Evolutionary conservation across 2,329 filamentous ascomycete genomes (phyloP).

Genomic region (Leptographium lundbergii): DNA sequence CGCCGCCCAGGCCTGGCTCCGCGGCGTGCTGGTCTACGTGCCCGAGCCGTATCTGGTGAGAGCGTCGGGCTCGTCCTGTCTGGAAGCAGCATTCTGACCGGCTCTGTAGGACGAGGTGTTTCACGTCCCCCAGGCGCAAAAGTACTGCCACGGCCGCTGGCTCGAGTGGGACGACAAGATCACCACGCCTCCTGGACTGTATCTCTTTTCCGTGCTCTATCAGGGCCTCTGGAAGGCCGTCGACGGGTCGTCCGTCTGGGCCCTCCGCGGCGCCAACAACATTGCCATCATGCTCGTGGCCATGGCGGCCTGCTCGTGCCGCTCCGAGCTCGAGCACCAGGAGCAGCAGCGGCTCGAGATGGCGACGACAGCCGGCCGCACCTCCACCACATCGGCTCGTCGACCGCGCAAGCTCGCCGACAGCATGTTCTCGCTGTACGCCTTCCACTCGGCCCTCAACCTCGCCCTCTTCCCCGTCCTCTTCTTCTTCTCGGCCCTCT

Average conservation of each 20-base stretch:
- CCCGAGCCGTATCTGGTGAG: slow-evolving; percentile 43
- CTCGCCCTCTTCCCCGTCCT: slow-evolving; percentile 75
- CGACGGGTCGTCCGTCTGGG: slow-evolving; percentile 17
- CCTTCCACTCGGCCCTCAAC: slow-evolving; percentile 58
- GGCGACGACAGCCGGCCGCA: neutral
- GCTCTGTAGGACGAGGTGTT: slow-evolving; percentile 63
- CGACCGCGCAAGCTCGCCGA: neutral
- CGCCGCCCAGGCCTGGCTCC: slow-evolving; percentile 24
- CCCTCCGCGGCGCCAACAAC: slow-evolving; percentile 37
- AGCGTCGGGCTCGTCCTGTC: neutral
- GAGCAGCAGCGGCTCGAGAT: neutral
- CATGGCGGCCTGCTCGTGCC: slow-evolving; percentile 36
- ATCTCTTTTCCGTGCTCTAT: slow-evolving; percentile 14
- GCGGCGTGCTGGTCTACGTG: slow-evolving; percentile 25
- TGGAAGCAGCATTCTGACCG: neutral
- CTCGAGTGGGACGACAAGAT: slow-evolving; percentile 89
- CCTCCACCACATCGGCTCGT: neutral
- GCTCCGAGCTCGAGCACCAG: slow-evolving; percentile 34
- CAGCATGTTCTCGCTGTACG: slow-evolving; percentile 26
- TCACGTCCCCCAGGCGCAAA: slow-evolving; percentile 82
- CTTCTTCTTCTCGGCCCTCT: slow-evolving; percentile 92
- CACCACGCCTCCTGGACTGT: slow-evolving; percentile 86
- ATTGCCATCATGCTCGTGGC: slow-evolving; percentile 29
- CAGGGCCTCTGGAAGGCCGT: slow-evolving; percentile 5
- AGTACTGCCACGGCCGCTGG: slow-evolving; percentile 67